phyloP scores from a whole-genome alignment of 495 filamentous ascomycete species.

The Schizothecium vesticola region DNA sequence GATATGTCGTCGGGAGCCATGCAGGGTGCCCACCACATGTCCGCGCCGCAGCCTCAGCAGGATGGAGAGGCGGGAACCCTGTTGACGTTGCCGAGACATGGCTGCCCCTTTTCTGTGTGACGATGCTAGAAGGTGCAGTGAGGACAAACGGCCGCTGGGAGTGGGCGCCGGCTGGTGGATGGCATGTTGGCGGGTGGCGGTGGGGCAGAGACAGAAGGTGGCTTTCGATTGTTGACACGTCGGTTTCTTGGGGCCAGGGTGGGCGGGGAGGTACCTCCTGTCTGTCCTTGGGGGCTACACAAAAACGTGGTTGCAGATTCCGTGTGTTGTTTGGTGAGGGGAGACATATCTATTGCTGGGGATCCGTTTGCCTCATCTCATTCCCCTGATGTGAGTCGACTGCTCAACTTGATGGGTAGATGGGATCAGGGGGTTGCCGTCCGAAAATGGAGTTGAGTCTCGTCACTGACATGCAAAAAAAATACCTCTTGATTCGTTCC shows the following conservation, averaged over 20 bases:
- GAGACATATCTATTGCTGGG: neutral
- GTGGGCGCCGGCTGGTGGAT: neutral
- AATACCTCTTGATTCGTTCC: neutral
- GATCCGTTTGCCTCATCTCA: neutral
- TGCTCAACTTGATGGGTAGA: neutral
- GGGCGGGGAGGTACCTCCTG: too few relatives aligned
- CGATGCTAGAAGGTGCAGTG: neutral
- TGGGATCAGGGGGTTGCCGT: neutral
- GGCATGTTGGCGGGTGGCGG: neutral
- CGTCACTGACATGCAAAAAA: neutral
- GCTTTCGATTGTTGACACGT: neutral
- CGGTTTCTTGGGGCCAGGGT: neutral
- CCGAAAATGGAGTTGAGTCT: neutral
- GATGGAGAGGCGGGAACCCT: neutral
- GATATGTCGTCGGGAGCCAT: neutral
- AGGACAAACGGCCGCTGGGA: neutral
- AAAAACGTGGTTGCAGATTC: neutral
- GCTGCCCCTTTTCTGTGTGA: neutral
- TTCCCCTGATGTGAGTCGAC: neutral
- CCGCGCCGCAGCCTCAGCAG: neutral
- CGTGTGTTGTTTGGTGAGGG: neutral
- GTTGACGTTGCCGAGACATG: neutral
- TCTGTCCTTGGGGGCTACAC: neutral
- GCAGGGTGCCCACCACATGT: neutral
- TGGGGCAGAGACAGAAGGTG: neutral